Percentiles rank a stretch among this genome's conserved stretches.
Conservation (phyloP, 306 rosid genomes). For the Sechiopsis laciniata region DNA sequence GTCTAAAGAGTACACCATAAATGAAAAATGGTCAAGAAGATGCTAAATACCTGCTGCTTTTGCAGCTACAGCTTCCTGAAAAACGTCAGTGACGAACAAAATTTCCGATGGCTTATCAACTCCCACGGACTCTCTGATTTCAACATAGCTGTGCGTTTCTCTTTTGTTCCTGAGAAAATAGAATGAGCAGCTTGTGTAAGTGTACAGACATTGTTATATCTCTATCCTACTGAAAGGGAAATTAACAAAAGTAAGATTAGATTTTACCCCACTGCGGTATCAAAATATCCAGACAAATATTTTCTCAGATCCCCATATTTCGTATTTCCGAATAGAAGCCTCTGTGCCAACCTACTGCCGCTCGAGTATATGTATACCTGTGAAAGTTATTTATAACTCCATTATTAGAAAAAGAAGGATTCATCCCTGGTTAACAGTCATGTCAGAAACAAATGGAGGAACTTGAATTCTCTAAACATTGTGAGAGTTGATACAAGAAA, state of each 20-base stretch:
- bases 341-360: conserved; percentile 94
- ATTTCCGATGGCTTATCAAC: conserved; percentile 79
- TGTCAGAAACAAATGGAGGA: conserved; percentile 5
- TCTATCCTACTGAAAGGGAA: neutral
- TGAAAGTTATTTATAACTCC: neutral
- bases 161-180: conserved; percentile 63
- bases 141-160: conserved; percentile 66
- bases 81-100: conserved; percentile 74
- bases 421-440: neutral
- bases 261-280: conserved; percentile 79
- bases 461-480: neutral
- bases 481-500: neutral
- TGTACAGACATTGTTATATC: neutral
- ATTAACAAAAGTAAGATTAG: neutral
- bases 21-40: neutral
- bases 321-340: conserved; percentile 80
- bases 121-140: conserved; percentile 66
- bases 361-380: conserved; percentile 96
- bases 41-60: conserved; percentile 66
- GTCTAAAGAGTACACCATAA: neutral
- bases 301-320: conserved; percentile 79
- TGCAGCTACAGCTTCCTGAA: conserved; percentile 90
- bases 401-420: neutral
- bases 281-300: conserved; percentile 82
- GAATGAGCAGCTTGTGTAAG: neutral